Percentiles rank a stretch among this genome's conserved stretches.
phyloP scores from a whole-genome alignment of 345 rosid genomes.

The rapeseed (Brassica napus) region Da-Ae NC_063434.1:25844501-25845000 shows the following conservation, averaged over 20 bases:
- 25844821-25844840: no score
- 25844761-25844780: slow-evolving; percentile 19
- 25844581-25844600: slow-evolving; percentile 1
- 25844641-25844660: neutral
- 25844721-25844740: slow-evolving; percentile 18
- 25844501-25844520: slow-evolving; percentile 68
- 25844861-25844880: no score
- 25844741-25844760: slow-evolving; percentile 29
- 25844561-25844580: neutral
- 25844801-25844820: neutral
- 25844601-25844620: slow-evolving; percentile 48
- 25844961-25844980: no score
- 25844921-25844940: no score
- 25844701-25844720: slow-evolving; percentile 29
- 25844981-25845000: no score
- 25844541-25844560: slow-evolving; percentile 1
- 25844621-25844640: slow-evolving; percentile 35
- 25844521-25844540: neutral
- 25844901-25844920: no score
- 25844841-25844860: no score
- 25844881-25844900: no score
- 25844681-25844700: neutral
- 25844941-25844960: no score
- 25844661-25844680: neutral
- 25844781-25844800: neutral